Conservation (phyloP, 2,329 filamentous ascomycete species). For the Didymella pinodella region DNA sequence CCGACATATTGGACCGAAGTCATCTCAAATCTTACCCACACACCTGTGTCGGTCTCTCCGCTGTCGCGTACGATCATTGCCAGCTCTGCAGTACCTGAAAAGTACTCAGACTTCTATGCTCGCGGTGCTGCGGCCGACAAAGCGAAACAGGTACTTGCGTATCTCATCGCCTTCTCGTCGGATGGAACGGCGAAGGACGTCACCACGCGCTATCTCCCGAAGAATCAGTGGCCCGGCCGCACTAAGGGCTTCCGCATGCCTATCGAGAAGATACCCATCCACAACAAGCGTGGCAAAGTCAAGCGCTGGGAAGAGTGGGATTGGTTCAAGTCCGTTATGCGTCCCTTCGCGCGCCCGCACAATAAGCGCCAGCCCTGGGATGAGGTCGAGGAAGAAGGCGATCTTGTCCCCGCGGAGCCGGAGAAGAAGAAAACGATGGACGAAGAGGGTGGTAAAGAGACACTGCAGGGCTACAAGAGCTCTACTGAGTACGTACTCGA, state of each 20-base stretch:
- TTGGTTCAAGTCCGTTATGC: conserved; percentile 87
- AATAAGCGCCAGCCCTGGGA: conserved; percentile 72
- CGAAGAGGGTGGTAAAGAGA: conserved; percentile 74
- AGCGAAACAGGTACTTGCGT: conserved; percentile 87
- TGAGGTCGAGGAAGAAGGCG: conserved; percentile 78
- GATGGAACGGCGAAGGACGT: conserved; percentile 95
- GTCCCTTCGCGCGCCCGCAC: conserved; percentile 68
- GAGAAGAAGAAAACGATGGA: conserved; percentile 70
- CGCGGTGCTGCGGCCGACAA: conserved; percentile 84
- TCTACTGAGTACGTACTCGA: conserved; percentile 86
- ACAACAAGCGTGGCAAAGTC: conserved; percentile 79
- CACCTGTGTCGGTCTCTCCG: conserved; percentile 80
- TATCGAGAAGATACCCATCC: conserved; percentile 79
- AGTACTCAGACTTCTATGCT: conserved; percentile 79
- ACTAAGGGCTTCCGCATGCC: conserved; percentile 86
- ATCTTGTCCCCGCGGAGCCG: conserved; percentile 75
- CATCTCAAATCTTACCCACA: conserved; percentile 80
- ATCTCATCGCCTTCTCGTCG: conserved; percentile 80
- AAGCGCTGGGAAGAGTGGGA: conserved; percentile 79
- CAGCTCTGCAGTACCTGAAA: conserved; percentile 73
- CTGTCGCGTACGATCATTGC: conserved; percentile 56
- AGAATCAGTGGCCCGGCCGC: conserved; percentile 82
- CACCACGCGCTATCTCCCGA: conserved; percentile 87
- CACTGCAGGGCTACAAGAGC: conserved; percentile 85
- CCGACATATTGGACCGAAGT: conserved; percentile 95